A percentile compares a stretch with the other conserved stretches of the same genome.
Conservation (phyloP, 768 basidiomycete species). For the Kwoniella dendrophila region DNA sequence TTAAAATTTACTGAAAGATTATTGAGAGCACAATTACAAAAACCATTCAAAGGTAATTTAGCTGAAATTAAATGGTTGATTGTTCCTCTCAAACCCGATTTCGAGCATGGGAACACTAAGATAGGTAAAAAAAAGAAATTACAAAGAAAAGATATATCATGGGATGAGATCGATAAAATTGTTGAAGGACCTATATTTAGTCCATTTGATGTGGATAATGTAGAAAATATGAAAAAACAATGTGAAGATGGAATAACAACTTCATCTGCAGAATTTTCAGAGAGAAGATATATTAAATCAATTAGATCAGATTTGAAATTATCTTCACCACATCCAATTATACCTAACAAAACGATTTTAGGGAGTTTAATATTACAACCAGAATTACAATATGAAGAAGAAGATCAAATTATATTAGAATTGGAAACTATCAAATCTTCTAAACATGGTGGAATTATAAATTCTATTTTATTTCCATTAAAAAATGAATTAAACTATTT, state of each 20-base stretch:
- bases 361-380: conserved; percentile 1
- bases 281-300: conserved; percentile 22
- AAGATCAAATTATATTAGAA: conserved; percentile 29
- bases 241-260: conserved; percentile 19
- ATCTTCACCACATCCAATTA: conserved; percentile 25
- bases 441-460: conserved; percentile 27
- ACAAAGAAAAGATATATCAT: conserved; percentile 28
- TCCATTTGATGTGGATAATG: conserved; percentile 17
- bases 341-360: conserved; percentile 15
- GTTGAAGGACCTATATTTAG: conserved; percentile 17
- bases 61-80: conserved; percentile 29
- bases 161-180: conserved; percentile 33
- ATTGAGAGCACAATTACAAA: conserved; percentile 28
- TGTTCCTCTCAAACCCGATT: conserved; percentile 27
- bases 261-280: conserved; percentile 28
- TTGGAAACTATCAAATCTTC: conserved; percentile 16
- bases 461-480: not conserved
- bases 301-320: conserved; percentile 29
- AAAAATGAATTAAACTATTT: not conserved
- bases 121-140: conserved; percentile 9
- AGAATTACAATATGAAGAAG: no score
- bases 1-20: conserved; percentile 29
- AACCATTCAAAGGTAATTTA: conserved; percentile 14
- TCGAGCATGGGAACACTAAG: not conserved
- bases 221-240: conserved; percentile 6